Percentiles rank a stretch among this genome's conserved stretches.
These are phyloP conservation scores for Karstenula rhodostoma DNA, from an alignment of 2,329 filamentous ascomycete species.

Conservation along the genomic window DNA sequence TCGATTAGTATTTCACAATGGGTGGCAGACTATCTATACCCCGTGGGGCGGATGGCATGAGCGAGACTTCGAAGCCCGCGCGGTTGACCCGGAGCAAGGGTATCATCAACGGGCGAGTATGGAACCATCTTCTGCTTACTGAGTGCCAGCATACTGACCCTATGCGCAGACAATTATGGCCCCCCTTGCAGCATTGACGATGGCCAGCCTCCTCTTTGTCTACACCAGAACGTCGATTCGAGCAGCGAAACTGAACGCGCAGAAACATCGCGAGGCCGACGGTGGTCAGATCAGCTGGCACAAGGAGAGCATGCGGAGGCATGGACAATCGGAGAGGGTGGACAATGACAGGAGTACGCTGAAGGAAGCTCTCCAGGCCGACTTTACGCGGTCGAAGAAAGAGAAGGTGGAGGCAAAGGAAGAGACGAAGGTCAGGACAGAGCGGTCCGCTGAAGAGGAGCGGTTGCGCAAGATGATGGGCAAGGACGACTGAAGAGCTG, in stretches of 20 bases:
- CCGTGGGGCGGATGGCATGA: slow-evolving; percentile 52
- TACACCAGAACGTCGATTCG: slow-evolving; percentile 72
- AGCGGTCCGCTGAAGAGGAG: slow-evolving; percentile 48
- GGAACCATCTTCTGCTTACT: neutral
- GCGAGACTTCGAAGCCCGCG: slow-evolving; percentile 51
- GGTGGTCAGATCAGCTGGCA: slow-evolving; percentile 64
- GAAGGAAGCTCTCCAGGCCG: slow-evolving; percentile 43
- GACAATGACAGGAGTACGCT: slow-evolving; percentile 47
- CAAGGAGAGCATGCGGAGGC: slow-evolving; percentile 62
- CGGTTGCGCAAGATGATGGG: slow-evolving; percentile 49
- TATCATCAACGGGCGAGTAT: slow-evolving; percentile 49
- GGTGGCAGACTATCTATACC: slow-evolving; percentile 58
- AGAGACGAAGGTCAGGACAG: slow-evolving; percentile 37
- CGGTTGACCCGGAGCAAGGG: slow-evolving; percentile 39
- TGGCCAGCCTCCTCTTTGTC: slow-evolving; percentile 67
- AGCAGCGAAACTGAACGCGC: slow-evolving; percentile 71
- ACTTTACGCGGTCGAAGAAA: slow-evolving; percentile 43
- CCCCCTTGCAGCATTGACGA: slow-evolving; percentile 69
- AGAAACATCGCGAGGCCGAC: slow-evolving; percentile 65
- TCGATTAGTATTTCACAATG: slow-evolving; percentile 40
- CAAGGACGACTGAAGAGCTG: slow-evolving; percentile 36
- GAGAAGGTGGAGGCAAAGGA: slow-evolving; percentile 25
- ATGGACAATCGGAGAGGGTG: slow-evolving; percentile 58
- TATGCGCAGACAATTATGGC: slow-evolving; percentile 61
- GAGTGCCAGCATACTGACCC: slow-evolving; percentile 12